These are phyloP conservation scores for Microstroma glucosiphilum DNA, from an alignment of 1,284 basidiomycete genomes.

Conservation along the genomic window DNA sequence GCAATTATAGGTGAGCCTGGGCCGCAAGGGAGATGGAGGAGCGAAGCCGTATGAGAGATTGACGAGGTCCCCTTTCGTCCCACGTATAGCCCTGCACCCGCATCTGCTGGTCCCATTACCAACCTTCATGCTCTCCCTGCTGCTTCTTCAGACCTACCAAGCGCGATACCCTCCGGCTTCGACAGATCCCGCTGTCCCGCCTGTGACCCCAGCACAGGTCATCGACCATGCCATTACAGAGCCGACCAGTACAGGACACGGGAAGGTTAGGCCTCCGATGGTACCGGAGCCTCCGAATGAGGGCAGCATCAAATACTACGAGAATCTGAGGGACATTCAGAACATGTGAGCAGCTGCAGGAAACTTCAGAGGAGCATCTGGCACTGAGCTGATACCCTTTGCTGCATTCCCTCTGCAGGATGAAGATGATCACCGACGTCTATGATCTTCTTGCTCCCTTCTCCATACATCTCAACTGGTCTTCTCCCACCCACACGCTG, in stretches of 20 bases:
- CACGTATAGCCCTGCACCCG: conserved; percentile 28
- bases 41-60: neutral
- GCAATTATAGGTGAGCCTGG: conserved; percentile 23
- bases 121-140: conserved; percentile 38
- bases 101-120: conserved; percentile 38
- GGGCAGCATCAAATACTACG: conserved; percentile 43
- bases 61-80: neutral
- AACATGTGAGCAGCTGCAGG: conserved; percentile 31
- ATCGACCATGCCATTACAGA: conserved; percentile 12
- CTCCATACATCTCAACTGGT: conserved; percentile 50
- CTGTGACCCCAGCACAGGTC: conserved; percentile 9
- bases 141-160: conserved; percentile 37
- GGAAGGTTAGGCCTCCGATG: conserved; percentile 24
- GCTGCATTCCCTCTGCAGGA: conserved; percentile 16
- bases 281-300: conserved; percentile 45
- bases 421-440: conserved; percentile 46
- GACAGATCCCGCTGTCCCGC: conserved; percentile 18
- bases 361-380: neutral
- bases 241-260: conserved; percentile 17
- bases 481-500: conserved; percentile 40
- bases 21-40: neutral
- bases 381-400: neutral
- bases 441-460: conserved; percentile 44
- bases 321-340: conserved; percentile 50
- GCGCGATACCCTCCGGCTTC: conserved; percentile 20